Conservation (phyloP, 257 asterid species). For the Ligustrum vulgare region DNA sequence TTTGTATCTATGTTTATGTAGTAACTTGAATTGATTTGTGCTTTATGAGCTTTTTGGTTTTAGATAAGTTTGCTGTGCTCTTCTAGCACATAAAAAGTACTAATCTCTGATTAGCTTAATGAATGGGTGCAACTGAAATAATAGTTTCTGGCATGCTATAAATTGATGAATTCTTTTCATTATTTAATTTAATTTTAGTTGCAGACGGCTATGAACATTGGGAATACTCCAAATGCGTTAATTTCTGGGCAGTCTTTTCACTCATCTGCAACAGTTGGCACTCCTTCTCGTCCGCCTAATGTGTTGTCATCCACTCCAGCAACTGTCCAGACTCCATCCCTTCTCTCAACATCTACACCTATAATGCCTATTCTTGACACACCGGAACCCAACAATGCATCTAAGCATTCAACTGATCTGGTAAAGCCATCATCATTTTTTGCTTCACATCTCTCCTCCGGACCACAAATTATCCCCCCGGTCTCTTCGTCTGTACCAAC, state of each 20-base stretch:
- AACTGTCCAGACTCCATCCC: conserved; percentile 49
- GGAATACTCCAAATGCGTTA: conserved; percentile 52
- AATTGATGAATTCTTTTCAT: neutral
- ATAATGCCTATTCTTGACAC: conserved; percentile 58
- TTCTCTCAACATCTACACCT: conserved; percentile 50
- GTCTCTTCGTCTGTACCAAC: conserved; percentile 68
- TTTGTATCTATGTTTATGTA: neutral
- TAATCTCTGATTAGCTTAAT: neutral
- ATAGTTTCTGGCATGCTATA: neutral
- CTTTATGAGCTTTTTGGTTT: neutral
- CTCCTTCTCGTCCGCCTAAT: conserved; percentile 49
- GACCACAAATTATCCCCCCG: conserved; percentile 60
- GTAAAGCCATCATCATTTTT: conserved; percentile 89
- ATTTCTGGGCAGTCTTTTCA: conserved; percentile 52
- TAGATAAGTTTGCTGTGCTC: neutral
- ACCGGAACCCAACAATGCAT: conserved; percentile 40
- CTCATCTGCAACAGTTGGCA: conserved; percentile 37
- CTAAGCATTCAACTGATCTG: conserved; percentile 59
- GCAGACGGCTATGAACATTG: conserved; percentile 68
- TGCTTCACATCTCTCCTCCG: conserved; percentile 61
- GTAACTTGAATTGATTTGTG: neutral
- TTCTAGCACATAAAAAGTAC: neutral
- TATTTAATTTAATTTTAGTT: neutral
- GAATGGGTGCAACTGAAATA: neutral
- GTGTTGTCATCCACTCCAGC: conserved; percentile 43